A percentile compares a stretch with the other conserved stretches of the same genome.
Evolutionary conservation across 176 grass and related monocot species (phyloP).

Genomic region (Bonia amplexicaulis): DNA sequence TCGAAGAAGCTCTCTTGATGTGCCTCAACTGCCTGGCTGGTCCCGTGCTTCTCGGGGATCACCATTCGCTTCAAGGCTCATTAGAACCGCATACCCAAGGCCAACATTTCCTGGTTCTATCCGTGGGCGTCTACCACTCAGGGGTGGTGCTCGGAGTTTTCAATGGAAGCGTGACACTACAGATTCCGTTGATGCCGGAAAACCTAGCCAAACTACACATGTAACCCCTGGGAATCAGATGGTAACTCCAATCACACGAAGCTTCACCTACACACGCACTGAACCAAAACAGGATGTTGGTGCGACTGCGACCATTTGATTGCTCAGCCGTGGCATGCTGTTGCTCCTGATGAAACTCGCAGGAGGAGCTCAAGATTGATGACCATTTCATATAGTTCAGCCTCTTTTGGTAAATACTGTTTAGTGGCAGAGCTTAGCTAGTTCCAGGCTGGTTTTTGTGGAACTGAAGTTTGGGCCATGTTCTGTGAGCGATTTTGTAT

Average conservation of each 20-base stretch:
- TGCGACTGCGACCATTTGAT: slow-evolving; percentile 38
- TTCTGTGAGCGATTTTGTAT: slow-evolving; percentile 22
- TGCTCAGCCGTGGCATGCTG: slow-evolving; percentile 14
- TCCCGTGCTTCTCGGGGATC: slow-evolving; percentile 39
- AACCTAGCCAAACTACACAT: slow-evolving; percentile 32
- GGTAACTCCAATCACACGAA: slow-evolving; percentile 29
- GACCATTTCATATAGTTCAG: slow-evolving; percentile 11
- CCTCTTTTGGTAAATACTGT: slow-evolving; percentile 44
- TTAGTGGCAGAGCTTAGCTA: slow-evolving; percentile 37
- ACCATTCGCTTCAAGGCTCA: slow-evolving; percentile 53
- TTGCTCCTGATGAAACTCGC: slow-evolving; percentile 27
- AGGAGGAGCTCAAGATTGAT: slow-evolving; percentile 24
- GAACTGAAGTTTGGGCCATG: slow-evolving; percentile 19
- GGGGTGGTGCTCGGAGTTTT: slow-evolving; percentile 63
- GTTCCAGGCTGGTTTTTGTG: slow-evolving; percentile 35
- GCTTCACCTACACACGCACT: slow-evolving; percentile 68
- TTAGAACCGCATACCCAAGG: slow-evolving; percentile 57
- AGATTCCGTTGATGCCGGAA: slow-evolving; percentile 18
- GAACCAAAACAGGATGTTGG: slow-evolving; percentile 43
- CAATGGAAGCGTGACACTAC: slow-evolving; percentile 78
- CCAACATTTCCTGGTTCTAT: slow-evolving; percentile 38
- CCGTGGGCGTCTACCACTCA: slow-evolving; percentile 46
- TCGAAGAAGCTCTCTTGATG: slow-evolving; percentile 60
- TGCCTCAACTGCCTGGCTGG: slow-evolving; percentile 41
- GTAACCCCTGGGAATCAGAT: slow-evolving; percentile 13